Conservation (phyloP, 2,329 filamentous ascomycete species). For the Exophiala viscosa region DNA sequence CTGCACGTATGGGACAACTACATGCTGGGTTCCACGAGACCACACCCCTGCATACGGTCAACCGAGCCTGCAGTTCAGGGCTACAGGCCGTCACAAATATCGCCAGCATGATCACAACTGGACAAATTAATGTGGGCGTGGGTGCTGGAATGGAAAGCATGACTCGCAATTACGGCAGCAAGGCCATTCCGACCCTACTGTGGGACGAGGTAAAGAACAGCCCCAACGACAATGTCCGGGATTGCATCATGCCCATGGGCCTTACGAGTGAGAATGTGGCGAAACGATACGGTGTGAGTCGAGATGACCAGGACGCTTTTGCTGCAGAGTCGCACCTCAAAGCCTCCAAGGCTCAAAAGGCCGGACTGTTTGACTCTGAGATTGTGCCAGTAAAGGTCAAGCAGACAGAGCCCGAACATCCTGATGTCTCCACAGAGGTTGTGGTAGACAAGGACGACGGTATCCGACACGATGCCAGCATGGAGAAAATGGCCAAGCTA, state of each 20-base stretch:
- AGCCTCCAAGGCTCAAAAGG: slow-evolving; percentile 65
- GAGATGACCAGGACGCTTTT: slow-evolving; percentile 78
- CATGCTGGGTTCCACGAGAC: slow-evolving; percentile 72
- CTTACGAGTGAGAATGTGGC: slow-evolving; percentile 88
- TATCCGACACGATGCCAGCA: slow-evolving; percentile 63
- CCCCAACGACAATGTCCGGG: slow-evolving; percentile 64
- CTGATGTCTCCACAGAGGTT: slow-evolving; percentile 57
- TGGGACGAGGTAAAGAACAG: slow-evolving; percentile 71
- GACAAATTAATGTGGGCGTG: slow-evolving; percentile 69
- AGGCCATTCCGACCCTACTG: slow-evolving; percentile 77
- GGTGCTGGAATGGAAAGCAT: slow-evolving; percentile 95
- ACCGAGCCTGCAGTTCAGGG: slow-evolving; percentile 77
- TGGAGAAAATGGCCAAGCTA: slow-evolving; percentile 70
- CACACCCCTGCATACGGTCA: slow-evolving; percentile 79
- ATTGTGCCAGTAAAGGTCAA: slow-evolving; percentile 75
- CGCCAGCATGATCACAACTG: slow-evolving; percentile 70
- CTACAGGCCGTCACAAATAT: slow-evolving; percentile 73
- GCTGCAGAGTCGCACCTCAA: slow-evolving; percentile 70
- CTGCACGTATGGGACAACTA: slow-evolving; percentile 83
- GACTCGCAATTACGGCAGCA: slow-evolving; percentile 81
- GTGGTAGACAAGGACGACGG: slow-evolving; percentile 78
- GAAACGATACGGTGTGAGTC: slow-evolving; percentile 65
- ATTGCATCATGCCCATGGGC: slow-evolving; percentile 95
- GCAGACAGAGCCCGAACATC: slow-evolving; percentile 61
- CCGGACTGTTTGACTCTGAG: slow-evolving; percentile 70